Conservation (phyloP, 768 basidiomycete genomes). For the Kwoniella europaea region DNA sequence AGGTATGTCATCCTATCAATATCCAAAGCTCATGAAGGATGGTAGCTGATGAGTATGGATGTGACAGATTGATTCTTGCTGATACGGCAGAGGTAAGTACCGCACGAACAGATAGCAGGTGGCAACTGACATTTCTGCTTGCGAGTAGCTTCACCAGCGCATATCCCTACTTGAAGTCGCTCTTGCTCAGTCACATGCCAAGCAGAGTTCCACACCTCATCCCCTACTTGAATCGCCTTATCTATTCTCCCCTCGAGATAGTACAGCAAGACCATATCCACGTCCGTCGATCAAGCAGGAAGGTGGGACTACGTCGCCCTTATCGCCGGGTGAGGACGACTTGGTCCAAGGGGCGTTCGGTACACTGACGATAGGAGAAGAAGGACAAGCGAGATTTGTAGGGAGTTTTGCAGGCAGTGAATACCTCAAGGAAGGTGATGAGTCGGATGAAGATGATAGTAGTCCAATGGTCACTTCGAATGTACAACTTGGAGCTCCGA, state of each 20-base stretch:
- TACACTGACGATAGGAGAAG: constrained; percentile 51
- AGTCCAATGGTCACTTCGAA: background rate
- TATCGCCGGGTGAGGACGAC: constrained; percentile 33
- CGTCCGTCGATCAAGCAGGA: constrained; percentile 16
- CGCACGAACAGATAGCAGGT: background rate
- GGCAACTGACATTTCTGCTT: background rate
- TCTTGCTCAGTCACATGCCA: constrained; percentile 48
- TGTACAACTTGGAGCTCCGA: background rate
- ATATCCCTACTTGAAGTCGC: constrained; percentile 54
- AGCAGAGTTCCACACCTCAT: constrained; percentile 38
- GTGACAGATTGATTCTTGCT: constrained; percentile 49
- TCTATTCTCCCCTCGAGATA: constrained; percentile 45
- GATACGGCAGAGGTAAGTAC: constrained; percentile 49
- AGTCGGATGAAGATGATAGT: constrained; percentile 20
- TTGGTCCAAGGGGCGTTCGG: constrained; percentile 50
- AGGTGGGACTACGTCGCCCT: background rate
- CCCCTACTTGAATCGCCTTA: constrained; percentile 49
- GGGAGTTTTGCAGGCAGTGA: constrained; percentile 53
- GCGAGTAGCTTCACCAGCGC: constrained; percentile 49
- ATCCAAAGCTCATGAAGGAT: background rate
- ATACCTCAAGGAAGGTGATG: constrained; percentile 40
- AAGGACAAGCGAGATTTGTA: constrained; percentile 52
- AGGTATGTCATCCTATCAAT: constrained; percentile 29
- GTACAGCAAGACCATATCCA: constrained; percentile 17
- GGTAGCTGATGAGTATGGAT: background rate